Evolutionary conservation across 2,329 filamentous ascomycete species (phyloP).

Genomic region (Verticillium alfalfae): DNA sequence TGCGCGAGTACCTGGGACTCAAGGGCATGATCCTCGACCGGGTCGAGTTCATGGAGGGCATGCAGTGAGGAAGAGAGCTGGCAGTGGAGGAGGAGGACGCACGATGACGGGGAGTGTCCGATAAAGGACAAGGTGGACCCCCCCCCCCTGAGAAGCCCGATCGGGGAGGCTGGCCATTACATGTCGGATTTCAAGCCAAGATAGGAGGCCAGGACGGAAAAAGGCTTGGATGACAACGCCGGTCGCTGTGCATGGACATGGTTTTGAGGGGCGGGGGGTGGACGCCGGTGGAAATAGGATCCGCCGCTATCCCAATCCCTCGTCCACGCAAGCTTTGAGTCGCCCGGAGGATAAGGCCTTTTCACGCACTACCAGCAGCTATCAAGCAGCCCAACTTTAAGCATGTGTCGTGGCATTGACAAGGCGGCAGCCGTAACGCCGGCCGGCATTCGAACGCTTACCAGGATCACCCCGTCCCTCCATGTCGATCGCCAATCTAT

Average conservation of each 20-base stretch:
- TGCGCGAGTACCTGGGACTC: constrained; percentile 77
- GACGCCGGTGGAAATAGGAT: neutral
- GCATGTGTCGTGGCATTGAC: neutral
- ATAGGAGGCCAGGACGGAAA: neutral
- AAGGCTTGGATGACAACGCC: neutral
- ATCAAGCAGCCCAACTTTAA: neutral
- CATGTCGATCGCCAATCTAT: constrained; percentile 12
- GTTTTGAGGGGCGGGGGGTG: neutral
- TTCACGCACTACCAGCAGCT: neutral
- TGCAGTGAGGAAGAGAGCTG: constrained; percentile 37
- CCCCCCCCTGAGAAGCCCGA: neutral
- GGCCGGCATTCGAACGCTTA: neutral
- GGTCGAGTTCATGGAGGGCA: constrained; percentile 86
- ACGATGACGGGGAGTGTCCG: neutral
- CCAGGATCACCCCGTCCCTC: constrained; percentile 1
- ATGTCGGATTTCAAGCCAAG: neutral
- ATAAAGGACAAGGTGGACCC: neutral
- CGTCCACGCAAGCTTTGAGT: neutral
- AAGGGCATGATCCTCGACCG: constrained; percentile 88
- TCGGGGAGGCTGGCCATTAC: neutral
- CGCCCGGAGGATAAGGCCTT: neutral
- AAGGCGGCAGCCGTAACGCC: neutral
- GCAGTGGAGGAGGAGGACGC: neutral
- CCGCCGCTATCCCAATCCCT: neutral
- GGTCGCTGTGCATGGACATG: neutral